Evolutionary conservation across 2,329 filamentous ascomycete genomes (phyloP), one percentile per base, ranked within the genome.

Genomic region (Mycogone perniciosa): DNA sequence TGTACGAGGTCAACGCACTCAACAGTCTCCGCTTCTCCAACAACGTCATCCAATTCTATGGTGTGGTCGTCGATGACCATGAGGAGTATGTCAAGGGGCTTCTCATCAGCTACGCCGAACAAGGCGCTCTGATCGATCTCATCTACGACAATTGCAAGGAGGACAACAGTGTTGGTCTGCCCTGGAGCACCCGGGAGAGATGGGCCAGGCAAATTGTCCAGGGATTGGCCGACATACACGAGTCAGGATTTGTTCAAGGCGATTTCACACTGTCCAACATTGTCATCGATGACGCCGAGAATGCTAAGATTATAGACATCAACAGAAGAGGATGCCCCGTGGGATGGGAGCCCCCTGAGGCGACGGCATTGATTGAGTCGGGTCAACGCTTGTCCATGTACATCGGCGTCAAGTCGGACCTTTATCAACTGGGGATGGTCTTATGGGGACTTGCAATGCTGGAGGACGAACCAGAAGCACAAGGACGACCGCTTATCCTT

Each of bases 241-340:
- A 97, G 67, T 85, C 89, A 26, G 93, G 93, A 4, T 97, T 95
- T 66, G 93, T 99, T 8, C 93, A 99, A 64, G 93, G 93, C 27
- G 93, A 99, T 64, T 96, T 99, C 58, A 99, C 93, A 0, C 76
- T 99, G 30, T 96, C 91, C 5, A 99, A 99, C 64, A 95, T 99
- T 57, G 93, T 99, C 54, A 86, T 99, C 61, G 89, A 97, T 66
- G 77, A 79, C 9, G 71, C 86, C 40, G 85, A 90, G 63, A 80
- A 96, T 62, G 93, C 92, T 7, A 92, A 95, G 62, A 97, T 99
- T 58, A 99, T 99, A 63, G 93, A 99, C 68, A 96, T 99, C 72
- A 99, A 99, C 71, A 81, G 93, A 50, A 80, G 93, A 60, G 93
- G 93, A n/a, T 99, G 93, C 62, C 93, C 93, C 0, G 88, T 97